Conservation (phyloP, 2,329 filamentous ascomycete species). For the Cladosporium austrohemisphaericum region DNA sequence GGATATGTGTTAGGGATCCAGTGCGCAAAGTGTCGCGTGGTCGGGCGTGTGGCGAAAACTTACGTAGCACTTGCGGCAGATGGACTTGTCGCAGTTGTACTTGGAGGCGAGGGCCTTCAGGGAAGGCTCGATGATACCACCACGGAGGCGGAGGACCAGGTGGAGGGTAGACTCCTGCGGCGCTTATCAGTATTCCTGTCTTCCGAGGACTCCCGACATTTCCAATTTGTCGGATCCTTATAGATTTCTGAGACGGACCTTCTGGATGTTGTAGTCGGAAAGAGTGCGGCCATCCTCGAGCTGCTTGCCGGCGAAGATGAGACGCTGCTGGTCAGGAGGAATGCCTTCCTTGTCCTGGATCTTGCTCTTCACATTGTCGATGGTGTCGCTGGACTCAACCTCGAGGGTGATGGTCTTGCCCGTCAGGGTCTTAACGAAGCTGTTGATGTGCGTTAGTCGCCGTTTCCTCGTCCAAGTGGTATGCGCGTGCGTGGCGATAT, state of each 20-base stretch:
- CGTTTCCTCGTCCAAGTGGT: constrained; percentile 21
- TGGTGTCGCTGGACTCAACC: constrained; percentile 98
- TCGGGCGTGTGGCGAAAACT: constrained; percentile 38
- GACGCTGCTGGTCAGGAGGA: constrained; percentile 93
- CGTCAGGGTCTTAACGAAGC: constrained; percentile 99
- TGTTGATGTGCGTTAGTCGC: constrained; percentile 43
- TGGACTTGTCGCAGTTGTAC: constrained; percentile 99
- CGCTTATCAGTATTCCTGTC: constrained; percentile 1
- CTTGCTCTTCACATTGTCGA: constrained; percentile 99
- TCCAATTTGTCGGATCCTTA: no score
- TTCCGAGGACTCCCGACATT: background rate
- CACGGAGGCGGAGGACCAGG: constrained; percentile 96
- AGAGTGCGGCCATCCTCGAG: constrained; percentile 97
- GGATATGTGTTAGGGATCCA: constrained; percentile 5
- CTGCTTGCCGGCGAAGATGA: constrained; percentile 99
- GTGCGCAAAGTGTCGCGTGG: constrained; percentile 23
- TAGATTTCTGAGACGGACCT: no score
- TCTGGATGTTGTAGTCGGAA: constrained; percentile 99
- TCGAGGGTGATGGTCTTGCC: constrained; percentile 99
- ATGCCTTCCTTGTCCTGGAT: constrained; percentile 99
- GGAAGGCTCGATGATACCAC: constrained; percentile 98
- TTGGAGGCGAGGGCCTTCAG: constrained; percentile 97
- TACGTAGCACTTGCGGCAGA: constrained; percentile 99
- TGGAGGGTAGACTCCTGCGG: constrained; percentile 92
- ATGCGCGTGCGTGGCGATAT: background rate